A percentile compares a stretch with the other conserved stretches of the same genome.
Conservation (phyloP, 805 yeast genomes). For the Candida insectorum region DNA sequence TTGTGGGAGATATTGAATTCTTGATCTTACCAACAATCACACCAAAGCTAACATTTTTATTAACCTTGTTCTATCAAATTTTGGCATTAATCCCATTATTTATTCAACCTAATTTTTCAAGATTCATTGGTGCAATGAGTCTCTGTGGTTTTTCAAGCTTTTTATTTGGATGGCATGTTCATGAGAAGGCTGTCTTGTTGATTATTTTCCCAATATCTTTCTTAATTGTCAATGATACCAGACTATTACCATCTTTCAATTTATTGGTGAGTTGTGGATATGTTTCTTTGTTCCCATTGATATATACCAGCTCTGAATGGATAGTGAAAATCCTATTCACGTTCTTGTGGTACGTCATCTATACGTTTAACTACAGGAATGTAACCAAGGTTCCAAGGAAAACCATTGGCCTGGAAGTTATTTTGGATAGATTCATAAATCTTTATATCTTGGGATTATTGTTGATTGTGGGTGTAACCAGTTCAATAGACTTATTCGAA, state of each 20-base stretch:
- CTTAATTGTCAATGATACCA: conserved; percentile 64
- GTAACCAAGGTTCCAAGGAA: conserved; percentile 57
- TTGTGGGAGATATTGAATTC: conserved; percentile 88
- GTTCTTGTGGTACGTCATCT: conserved; percentile 79
- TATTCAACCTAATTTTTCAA: conserved; percentile 66
- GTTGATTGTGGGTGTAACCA: conserved; percentile 52
- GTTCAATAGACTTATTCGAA: conserved; percentile 52
- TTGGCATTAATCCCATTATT: conserved; percentile 71
- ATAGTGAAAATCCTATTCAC: conserved; percentile 74
- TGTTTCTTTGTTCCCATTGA: conserved; percentile 82
- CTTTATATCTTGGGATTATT: conserved; percentile 65
- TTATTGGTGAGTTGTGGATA: conserved; percentile 77
- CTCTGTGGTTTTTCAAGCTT: conserved; percentile 90
- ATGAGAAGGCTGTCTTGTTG: conserved; percentile 92
- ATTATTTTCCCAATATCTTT: conserved; percentile 86
- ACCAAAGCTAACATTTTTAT: conserved; percentile 71
- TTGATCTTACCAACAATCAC: conserved; percentile 74
- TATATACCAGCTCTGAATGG: conserved; percentile 78
- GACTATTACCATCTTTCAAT: conserved; percentile 69
- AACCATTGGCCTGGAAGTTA: conserved; percentile 18
- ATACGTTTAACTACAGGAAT: conserved; percentile 67
- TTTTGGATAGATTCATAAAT: conserved; percentile 67
- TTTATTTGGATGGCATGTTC: conserved; percentile 98
- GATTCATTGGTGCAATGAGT: conserved; percentile 81
- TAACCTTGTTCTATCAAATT: conserved; percentile 82